Percentiles rank a stretch among this genome's conserved stretches.
phyloP scores from a whole-genome alignment of 257 asterid species.

The Nemophila menziesii region DNA sequence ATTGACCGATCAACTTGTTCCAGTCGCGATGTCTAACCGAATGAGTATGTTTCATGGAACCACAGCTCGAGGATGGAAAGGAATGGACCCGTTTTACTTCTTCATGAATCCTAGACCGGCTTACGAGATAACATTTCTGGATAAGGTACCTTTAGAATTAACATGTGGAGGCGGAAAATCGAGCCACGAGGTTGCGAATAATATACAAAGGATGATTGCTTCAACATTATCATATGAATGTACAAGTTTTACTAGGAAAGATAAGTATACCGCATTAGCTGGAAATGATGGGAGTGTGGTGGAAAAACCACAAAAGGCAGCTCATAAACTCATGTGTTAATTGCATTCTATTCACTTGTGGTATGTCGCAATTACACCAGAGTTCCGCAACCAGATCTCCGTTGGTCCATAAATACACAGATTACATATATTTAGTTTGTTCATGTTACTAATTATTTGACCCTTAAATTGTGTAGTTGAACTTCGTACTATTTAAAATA shows the following conservation, averaged over 20 bases:
- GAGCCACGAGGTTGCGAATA: constrained; percentile 69
- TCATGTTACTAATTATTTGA: too few relatives aligned
- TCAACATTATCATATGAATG: constrained; percentile 56
- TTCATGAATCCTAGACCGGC: constrained; percentile 85
- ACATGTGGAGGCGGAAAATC: constrained; percentile 54
- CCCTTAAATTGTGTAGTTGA: too few relatives aligned
- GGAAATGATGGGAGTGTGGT: constrained; percentile 63
- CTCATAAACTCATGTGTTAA: constrained; percentile 31
- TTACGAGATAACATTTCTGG: constrained; percentile 58
- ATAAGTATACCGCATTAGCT: constrained; percentile 63
- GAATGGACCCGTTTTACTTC: constrained; percentile 69
- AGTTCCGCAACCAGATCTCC: too few relatives aligned
- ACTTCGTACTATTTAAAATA: too few relatives aligned
- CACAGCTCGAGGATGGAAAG: constrained; percentile 83
- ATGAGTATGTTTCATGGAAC: constrained; percentile 86
- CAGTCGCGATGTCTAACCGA: constrained; percentile 51
- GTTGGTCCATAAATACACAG: too few relatives aligned
- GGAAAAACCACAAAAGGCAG: constrained; percentile 19
- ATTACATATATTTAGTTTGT: too few relatives aligned
- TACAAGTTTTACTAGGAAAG: constrained; percentile 69
- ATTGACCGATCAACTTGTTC: constrained; percentile 53
- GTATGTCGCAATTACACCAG: too few relatives aligned
- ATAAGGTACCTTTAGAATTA: constrained; percentile 40
- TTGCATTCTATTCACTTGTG: too few relatives aligned
- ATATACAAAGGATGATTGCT: constrained; percentile 58